Base-by-base conservation (phyloP, 2,329 filamentous ascomycete species). In the Neobulgaria alba region DNA sequence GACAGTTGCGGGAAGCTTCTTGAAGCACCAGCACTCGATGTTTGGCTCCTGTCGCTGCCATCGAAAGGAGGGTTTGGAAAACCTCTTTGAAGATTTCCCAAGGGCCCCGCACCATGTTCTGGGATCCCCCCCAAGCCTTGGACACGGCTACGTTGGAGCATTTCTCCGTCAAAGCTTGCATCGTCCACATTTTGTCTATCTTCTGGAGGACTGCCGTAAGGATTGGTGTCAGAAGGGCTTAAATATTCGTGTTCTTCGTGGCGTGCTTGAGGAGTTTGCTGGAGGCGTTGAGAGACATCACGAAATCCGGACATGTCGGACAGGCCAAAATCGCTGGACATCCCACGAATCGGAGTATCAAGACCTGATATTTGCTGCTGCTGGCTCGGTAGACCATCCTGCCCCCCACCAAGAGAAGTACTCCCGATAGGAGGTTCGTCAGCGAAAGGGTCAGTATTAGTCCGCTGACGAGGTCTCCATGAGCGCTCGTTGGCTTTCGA, bases 191-290 rank as follows among this genome's bases (percentile, higher is more conserved):
- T 74, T 33, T 72, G 69, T 14, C 75, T 75, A 35, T 85, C 79
- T 29, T 82, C 84, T 5, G 84, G 78, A 2, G 92, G 92, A 60
- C 90, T 96, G 49, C 89, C 85, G 59, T 92, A 98, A 2, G 92
- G 92, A 58, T 98, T 98, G 3, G 92, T 96, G 56, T 94, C 86
- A 0, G 89, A 92, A 9, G 92, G 92, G 59, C 90, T 96, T 57
- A 86, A 76, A 0, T 85, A 82, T 43, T 87, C 85, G 49, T 80
- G 70, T n/a, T 70, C 69, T 32, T 64, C 67, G 33, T 58, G 56
- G n/a, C 55, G 58, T 18, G 52, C 59, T 36, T 58, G 53, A 4
- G 60, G 59, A 36, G 57, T 62, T 33, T 61, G 60, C 48, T 77
- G 71, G 18, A 44, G 43, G 17, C 51, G 48, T 35, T 72, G 63